Evolutionary conservation across 441 rosid genomes (phyloP).

Genomic region (Macaranga tanarius): DNA sequence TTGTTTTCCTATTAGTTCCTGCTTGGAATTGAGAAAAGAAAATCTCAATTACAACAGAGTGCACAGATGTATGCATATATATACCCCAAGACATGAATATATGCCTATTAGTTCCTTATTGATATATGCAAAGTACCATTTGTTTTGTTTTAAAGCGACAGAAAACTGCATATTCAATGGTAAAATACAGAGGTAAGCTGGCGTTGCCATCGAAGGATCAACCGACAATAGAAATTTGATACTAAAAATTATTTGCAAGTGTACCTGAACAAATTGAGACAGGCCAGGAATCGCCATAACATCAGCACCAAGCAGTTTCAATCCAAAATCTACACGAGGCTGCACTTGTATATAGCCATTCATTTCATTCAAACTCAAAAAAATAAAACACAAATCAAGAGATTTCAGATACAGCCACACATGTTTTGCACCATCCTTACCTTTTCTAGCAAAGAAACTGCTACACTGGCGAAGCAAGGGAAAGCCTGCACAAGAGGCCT

Average conservation of each 20-base stretch:
- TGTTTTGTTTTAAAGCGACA: too few species aligned
- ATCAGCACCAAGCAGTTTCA: slow-evolving; percentile 80
- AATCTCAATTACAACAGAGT: background rate
- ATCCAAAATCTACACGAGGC: slow-evolving; percentile 90
- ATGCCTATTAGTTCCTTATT: too few species aligned
- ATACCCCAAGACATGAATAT: too few species aligned
- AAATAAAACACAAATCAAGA: background rate
- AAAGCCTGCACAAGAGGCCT: slow-evolving; percentile 90
- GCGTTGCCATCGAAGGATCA: background rate
- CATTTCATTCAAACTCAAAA: background rate
- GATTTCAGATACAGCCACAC: background rate
- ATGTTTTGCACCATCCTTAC: slow-evolving; percentile 14
- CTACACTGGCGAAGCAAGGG: slow-evolving; percentile 70
- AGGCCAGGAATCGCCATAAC: slow-evolving; percentile 90
- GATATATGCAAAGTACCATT: too few species aligned
- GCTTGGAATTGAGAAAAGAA: slow-evolving; percentile 23
- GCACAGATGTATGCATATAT: background rate
- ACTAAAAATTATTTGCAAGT: background rate
- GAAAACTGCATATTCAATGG: too few species aligned
- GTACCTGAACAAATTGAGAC: slow-evolving; percentile 81
- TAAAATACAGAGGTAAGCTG: background rate
- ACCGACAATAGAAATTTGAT: background rate
- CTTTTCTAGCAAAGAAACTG: slow-evolving; percentile 68
- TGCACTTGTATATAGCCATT: slow-evolving; percentile 34
- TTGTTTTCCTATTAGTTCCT: slow-evolving; percentile 64